Percentiles rank a stretch among this genome's conserved stretches.
phyloP scores from a whole-genome alignment of 1,284 basidiomycete species.

The Sanguinoderma infundibulare region DNA sequence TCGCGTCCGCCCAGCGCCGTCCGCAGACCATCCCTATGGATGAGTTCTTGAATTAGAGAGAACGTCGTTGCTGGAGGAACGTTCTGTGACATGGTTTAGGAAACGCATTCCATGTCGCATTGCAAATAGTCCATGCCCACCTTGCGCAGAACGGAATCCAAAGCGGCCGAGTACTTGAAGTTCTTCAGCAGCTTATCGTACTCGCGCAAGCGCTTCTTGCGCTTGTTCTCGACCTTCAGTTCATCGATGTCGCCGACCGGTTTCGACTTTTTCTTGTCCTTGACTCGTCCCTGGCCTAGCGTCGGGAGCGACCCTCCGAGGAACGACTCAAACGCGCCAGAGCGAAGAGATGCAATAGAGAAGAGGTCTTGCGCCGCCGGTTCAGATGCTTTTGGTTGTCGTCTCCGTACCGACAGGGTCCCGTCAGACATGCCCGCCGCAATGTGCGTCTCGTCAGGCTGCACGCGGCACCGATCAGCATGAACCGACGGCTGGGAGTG shows the following conservation, averaged over 20 bases:
- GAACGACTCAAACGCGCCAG: conserved; percentile 77
- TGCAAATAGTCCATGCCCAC: conserved; percentile 45
- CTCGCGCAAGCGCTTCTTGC: conserved; percentile 77
- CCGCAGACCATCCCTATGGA: conserved; percentile 89
- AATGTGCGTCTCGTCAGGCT: conserved; percentile 97
- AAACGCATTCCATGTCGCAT: not conserved
- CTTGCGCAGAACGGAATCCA: conserved; percentile 89
- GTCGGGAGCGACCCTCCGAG: conserved; percentile 58
- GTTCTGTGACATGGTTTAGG: conserved; percentile 46
- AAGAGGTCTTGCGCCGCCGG: conserved; percentile 47
- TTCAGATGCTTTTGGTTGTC: conserved; percentile 79
- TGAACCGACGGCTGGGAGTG: not conserved
- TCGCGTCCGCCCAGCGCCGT: conserved; percentile 90
- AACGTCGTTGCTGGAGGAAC: conserved; percentile 88
- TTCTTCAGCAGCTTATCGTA: conserved; percentile 91
- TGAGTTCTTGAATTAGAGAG: conserved; percentile 91
- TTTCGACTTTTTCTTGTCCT: conserved; percentile 55
- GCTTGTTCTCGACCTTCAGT: conserved; percentile 75
- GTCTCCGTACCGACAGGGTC: conserved; percentile 86
- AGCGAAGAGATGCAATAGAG: conserved; percentile 50
- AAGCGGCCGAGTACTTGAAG: conserved; percentile 94
- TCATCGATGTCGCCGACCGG: conserved; percentile 66
- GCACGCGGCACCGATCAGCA: conserved; percentile 7
- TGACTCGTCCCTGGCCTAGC: conserved; percentile 62
- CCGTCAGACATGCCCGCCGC: conserved; percentile 97